Base-by-base conservation (phyloP, 495 filamentous ascomycete species). In the Pyrenula massariospora region DNA sequence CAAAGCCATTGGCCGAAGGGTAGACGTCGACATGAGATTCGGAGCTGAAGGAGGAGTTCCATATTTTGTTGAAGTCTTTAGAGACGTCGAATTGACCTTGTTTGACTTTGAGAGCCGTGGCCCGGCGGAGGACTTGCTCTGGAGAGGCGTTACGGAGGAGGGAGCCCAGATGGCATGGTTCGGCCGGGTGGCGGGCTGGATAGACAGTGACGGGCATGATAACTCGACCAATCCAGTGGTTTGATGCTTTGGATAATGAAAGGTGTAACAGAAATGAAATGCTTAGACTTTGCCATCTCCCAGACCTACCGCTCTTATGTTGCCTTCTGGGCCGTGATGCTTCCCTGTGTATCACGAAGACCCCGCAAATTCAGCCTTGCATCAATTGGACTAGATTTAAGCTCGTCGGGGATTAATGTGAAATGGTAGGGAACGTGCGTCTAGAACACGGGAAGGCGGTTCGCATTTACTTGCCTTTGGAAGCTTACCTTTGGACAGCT, bases 1-100 rank as follows among this genome's bases (percentile, higher is more conserved):
- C 74, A 55, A 84, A 75, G 31, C 78, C 77, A 52, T 84, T 75
- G 23, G 70, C 66, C 49, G 66, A 61, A 0, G 72, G 59, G 60
- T 64, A 69, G 24, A 72, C 47, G 19, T 20, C 50, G 50, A 19
- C 20, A 52, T 20, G 19, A 8, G 8, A 5, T 21, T 52, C 50
- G 19, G 22, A 5, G 50, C 20, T 19, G 50, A 20, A 20, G 22
- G 22, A 52, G 10, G 50, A 52, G 10, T 20, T 5, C 50, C 22
- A 24, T 10, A 52, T 52, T 20, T 21, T 52, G 50, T 20, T 8
- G n/a, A 20, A 24, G 22, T 52, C 20, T 8, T 8, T 19, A 5
- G 50, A 5, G 5, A 8, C 50, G n/a, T 8, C 8, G n/a, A 5
- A 8, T 20, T 52, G n/a, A 19, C 50, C 50, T 10, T 5, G 50